phyloP scores from a whole-genome alignment of 305 asterid species.

The Rubia balearica region DNA sequence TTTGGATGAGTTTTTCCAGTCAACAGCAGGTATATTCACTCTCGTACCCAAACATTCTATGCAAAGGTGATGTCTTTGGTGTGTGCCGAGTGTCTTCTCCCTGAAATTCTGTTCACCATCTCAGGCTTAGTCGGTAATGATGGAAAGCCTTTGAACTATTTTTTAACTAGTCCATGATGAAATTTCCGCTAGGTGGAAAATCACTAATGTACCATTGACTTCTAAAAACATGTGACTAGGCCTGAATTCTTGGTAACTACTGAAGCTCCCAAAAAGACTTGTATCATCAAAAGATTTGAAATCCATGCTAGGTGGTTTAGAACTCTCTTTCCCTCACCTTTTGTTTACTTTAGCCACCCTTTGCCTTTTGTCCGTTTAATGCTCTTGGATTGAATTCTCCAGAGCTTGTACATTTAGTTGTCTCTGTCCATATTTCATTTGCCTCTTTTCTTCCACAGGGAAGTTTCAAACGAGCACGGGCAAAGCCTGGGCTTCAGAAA shows the following conservation, averaged over 20 bases:
- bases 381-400: neutral
- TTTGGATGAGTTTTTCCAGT: constrained; percentile 78
- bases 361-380: neutral
- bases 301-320: no score
- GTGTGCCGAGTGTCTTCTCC: neutral
- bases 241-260: no score
- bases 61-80: neutral
- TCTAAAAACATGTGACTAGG: no score
- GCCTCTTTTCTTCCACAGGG: constrained; percentile 34
- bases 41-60: neutral
- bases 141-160: neutral
- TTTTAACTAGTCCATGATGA: no score
- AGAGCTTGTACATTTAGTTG: neutral
- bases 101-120: neutral
- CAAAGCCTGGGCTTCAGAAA: constrained; percentile 86
- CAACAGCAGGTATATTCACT: constrained; percentile 64
- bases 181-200: no score
- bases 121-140: neutral
- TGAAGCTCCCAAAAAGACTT: no score
- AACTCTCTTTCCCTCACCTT: neutral
- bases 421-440: neutral
- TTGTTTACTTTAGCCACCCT: neutral
- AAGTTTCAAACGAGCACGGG: constrained; percentile 90
- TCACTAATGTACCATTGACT: no score
- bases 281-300: neutral